Evolutionary conservation across 1,284 basidiomycete species (phyloP).

Genomic region (Flammula alnicola): DNA sequence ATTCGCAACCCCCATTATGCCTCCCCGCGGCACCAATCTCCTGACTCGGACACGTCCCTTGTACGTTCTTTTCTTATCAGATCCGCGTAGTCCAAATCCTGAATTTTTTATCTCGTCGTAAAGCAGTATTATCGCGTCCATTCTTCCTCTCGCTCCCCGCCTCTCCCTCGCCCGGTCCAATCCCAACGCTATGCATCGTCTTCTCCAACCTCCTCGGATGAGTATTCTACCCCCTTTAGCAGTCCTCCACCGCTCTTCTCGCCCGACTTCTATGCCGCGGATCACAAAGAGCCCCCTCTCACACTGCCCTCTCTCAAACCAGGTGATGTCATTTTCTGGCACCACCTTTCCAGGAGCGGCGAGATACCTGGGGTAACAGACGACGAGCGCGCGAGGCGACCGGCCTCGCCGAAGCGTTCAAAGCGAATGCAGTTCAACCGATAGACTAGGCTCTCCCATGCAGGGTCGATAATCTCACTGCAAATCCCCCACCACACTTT

Average conservation of each 20-base stretch:
- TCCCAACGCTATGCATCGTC: slow-evolving; percentile 22
- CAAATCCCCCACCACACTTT: background rate
- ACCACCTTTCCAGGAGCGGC: slow-evolving; percentile 72
- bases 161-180: slow-evolving; percentile 4
- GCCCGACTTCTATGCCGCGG: slow-evolving; percentile 30
- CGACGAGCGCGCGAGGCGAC: slow-evolving; percentile 54
- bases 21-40: slow-evolving; percentile 25
- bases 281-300: slow-evolving; percentile 39
- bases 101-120: background rate
- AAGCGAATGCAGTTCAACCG: slow-evolving; percentile 34
- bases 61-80: slow-evolving; percentile 14
- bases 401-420: slow-evolving; percentile 18
- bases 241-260: slow-evolving; percentile 31
- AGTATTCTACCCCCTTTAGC: slow-evolving; percentile 3
- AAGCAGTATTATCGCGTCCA: slow-evolving; percentile 17
- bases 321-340: slow-evolving; percentile 81
- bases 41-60: slow-evolving; percentile 17
- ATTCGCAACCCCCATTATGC: slow-evolving; percentile 36
- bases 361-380: slow-evolving; percentile 73
- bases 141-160: slow-evolving; percentile 14
- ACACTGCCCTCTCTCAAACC: slow-evolving; percentile 48
- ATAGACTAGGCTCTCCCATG: slow-evolving; percentile 20
- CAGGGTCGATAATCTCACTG: background rate
- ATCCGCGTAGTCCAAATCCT: background rate
- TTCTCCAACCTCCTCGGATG: slow-evolving; percentile 19